A percentile compares a stretch with the other conserved stretches of the same genome.
Conservation (phyloP, 768 basidiomycete species). For the Albatrellus ellisii region DNA sequence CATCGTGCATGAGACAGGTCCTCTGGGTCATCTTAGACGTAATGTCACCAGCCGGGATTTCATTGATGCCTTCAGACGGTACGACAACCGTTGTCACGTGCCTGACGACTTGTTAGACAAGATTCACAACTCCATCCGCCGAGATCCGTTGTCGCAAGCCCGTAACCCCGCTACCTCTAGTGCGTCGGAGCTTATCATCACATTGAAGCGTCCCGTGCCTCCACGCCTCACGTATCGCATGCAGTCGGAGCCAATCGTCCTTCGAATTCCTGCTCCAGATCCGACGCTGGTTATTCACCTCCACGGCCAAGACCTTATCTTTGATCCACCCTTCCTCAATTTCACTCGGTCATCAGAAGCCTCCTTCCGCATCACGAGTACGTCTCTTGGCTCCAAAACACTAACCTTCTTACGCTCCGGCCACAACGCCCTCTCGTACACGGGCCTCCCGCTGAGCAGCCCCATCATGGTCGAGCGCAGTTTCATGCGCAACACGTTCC, state of each 20-base stretch:
- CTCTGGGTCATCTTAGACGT: constrained; percentile 37
- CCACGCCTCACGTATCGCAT: constrained; percentile 73
- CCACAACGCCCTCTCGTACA: constrained; percentile 69
- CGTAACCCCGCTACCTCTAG: constrained; percentile 28
- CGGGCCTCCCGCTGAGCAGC: constrained; percentile 68
- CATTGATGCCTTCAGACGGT: constrained; percentile 67
- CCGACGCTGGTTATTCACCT: constrained; percentile 73
- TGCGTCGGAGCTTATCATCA: constrained; percentile 41
- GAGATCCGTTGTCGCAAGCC: constrained; percentile 63
- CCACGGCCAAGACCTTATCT: constrained; percentile 75
- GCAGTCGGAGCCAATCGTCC: constrained; percentile 78
- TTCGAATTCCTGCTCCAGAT: constrained; percentile 79
- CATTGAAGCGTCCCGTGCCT: constrained; percentile 64
- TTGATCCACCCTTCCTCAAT: constrained; percentile 75
- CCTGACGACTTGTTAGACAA: constrained; percentile 65
- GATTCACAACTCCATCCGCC: constrained; percentile 65
- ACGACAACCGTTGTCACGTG: constrained; percentile 58
- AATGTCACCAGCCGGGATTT: constrained; percentile 69
- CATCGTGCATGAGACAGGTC: constrained; percentile 49
- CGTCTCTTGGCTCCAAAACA: constrained; percentile 66
- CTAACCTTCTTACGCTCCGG: constrained; percentile 80
- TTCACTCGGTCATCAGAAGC: constrained; percentile 71
- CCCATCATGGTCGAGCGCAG: constrained; percentile 75
- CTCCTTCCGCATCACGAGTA: constrained; percentile 87
- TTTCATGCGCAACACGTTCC: constrained; percentile 96